Evolutionary conservation across 441 rosid genomes (phyloP), one percentile per base, ranked within the genome.

Genomic region (Erysimum pusillum): DNA sequence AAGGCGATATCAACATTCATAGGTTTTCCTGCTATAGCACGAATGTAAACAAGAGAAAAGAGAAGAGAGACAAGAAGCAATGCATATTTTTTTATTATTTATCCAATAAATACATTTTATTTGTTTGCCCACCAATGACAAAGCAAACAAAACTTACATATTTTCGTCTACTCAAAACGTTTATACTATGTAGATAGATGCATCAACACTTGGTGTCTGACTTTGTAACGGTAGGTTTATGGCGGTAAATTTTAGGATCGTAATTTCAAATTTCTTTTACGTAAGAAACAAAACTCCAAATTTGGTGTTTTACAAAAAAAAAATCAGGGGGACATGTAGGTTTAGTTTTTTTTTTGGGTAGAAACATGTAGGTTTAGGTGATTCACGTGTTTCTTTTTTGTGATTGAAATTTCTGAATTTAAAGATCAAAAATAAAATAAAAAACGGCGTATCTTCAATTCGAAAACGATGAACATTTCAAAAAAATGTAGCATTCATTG

Each of bases 71-170:
- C 22, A 46, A 59, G 11, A 48, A 36, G 13, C 48, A 39, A 7
- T 61, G 28, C 8, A 54, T 12, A 14, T 12, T 64, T 54, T 39
- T 54, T 34, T 3, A 13, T 41, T 10, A 13, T 28, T 39, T 42
- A 36, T 2, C 10, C n/a, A 45, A 22, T 74, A 56, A 64, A 64
- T 41, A 42, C 48, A 42, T 18, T 7, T 12, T 7, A 8, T 18
- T 45, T 22, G 44, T 2, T 14, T 44, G 65, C 22, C 57, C 46
- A 64, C 56, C 7, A n/a, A 57, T 64, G 65, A 64, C 63, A 73
- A 54, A 42, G 70, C 56, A 73, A 52, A 14, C 35, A 31, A 17
- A 36, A 32, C 1, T 31, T 9, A 32, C 39, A 31, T 31, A 14
- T 31, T n/a, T 3, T 28, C 13, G 38, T 56, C 60, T 13, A 4